A percentile compares a stretch with the other conserved stretches of the same genome.
Conservation (phyloP, 805 yeast genomes). For the Metschnikowia orientalis region DNA sequence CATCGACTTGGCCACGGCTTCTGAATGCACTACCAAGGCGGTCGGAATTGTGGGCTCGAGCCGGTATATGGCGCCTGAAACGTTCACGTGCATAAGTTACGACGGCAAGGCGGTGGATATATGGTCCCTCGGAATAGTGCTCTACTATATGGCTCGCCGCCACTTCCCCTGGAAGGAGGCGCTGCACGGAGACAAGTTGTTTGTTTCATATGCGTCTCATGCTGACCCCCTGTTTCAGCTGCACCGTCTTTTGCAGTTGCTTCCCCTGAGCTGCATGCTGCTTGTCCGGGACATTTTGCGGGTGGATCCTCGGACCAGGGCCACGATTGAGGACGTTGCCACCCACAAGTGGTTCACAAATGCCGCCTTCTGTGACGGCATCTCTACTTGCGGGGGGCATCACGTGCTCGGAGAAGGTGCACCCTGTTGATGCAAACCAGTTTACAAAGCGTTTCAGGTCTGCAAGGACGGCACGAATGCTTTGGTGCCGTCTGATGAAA, state of each 20-base stretch:
- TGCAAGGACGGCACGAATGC: no score
- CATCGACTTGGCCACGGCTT: constrained; percentile 41
- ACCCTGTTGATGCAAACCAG: no score
- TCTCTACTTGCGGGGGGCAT: no score
- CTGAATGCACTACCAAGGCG: constrained; percentile 15
- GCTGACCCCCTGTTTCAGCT: no score
- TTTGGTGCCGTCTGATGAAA: no score
- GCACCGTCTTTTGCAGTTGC: no score
- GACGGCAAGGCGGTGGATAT: constrained; percentile 41
- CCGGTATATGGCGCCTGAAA: constrained; percentile 47
- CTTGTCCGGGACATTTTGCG: neutral
- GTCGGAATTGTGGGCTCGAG: constrained; percentile 48
- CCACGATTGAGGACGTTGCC: constrained; percentile 7
- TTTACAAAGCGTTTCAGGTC: no score
- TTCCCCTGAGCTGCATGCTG: no score
- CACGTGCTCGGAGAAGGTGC: no score
- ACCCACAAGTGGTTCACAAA: constrained; percentile 10
- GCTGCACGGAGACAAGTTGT: constrained; percentile 25
- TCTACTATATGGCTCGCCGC: constrained; percentile 27
- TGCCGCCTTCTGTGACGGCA: constrained; percentile 10
- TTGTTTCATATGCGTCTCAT: constrained; percentile 6
- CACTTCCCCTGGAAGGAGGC: constrained; percentile 50
- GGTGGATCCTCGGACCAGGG: constrained; percentile 4
- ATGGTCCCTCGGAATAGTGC: constrained; percentile 49
- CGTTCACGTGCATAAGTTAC: constrained; percentile 31